phyloP scores from a whole-genome alignment of 2,329 filamentous ascomycete species.

The Septoria linicola region DNA sequence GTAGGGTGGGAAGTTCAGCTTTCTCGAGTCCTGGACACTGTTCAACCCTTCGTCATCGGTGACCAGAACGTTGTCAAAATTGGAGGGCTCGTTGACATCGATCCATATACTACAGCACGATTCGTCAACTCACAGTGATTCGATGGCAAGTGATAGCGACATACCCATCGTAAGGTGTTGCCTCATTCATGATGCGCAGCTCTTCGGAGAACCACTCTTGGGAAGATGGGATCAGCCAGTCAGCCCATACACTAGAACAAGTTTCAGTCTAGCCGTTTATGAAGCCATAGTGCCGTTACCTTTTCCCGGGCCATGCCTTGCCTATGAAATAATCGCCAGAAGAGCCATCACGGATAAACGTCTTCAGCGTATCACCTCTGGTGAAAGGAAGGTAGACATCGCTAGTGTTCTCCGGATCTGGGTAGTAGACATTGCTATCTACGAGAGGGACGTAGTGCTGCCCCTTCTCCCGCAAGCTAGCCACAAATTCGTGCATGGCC shows the following conservation, averaged over 20 bases:
- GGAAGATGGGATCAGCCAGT: constrained; percentile 26
- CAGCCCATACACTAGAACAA: constrained; percentile 23
- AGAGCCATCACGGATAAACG: constrained; percentile 56
- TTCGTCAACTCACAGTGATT: too few species aligned
- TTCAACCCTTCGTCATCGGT: constrained; percentile 15
- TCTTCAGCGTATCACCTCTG: constrained; percentile 49
- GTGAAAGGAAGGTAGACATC: constrained; percentile 49
- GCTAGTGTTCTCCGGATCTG: constrained; percentile 56
- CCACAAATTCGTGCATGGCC: constrained; percentile 53
- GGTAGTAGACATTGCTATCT: constrained; percentile 63
- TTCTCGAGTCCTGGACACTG: constrained; percentile 21
- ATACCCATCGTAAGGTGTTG: constrained; percentile 25
- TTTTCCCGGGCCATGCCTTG: constrained; percentile 24
- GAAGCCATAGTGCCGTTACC: neutral
- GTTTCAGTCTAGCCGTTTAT: neutral
- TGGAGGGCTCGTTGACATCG: constrained; percentile 28
- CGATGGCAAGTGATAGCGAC: neutral
- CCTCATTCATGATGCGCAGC: constrained; percentile 19
- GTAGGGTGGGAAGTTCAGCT: constrained; percentile 28
- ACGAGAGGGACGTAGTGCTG: constrained; percentile 59
- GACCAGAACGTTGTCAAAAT: constrained; percentile 26
- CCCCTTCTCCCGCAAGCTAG: constrained; percentile 50
- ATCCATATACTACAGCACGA: constrained; percentile 28
- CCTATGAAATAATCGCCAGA: constrained; percentile 45
- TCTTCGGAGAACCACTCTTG: constrained; percentile 30